These are phyloP conservation scores for Zalaria obscura DNA, from an alignment of 2,329 filamentous ascomycete genomes.

Conservation along the genomic window DNA sequence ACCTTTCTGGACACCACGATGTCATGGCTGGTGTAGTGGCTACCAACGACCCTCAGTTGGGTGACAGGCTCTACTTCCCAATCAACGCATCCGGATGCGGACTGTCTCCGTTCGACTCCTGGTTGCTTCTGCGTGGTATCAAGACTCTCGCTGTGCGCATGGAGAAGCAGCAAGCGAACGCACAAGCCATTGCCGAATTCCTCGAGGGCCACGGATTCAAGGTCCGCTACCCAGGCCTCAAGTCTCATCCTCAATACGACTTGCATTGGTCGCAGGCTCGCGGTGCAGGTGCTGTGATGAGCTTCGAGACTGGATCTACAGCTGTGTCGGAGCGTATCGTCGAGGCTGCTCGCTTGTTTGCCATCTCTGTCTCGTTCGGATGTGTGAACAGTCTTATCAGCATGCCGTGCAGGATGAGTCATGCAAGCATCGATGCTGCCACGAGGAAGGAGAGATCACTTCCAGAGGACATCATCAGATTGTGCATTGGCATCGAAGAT, in stretches of 20 bases:
- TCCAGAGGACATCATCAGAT: constrained; percentile 89
- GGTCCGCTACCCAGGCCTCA: constrained; percentile 86
- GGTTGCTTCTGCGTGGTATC: constrained; percentile 85
- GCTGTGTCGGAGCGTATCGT: constrained; percentile 81
- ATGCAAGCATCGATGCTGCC: constrained; percentile 94
- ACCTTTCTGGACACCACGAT: constrained; percentile 94
- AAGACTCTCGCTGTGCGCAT: constrained; percentile 96
- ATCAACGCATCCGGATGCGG: constrained; percentile 96
- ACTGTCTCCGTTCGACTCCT: constrained; percentile 87
- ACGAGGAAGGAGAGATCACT: constrained; percentile 77
- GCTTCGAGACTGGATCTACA: constrained; percentile 87
- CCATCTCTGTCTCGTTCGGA: constrained; percentile 92
- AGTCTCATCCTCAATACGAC: constrained; percentile 91
- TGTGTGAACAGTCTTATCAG: constrained; percentile 98
- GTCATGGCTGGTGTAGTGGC: constrained; percentile 97
- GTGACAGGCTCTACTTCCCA: constrained; percentile 86
- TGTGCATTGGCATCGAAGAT: constrained; percentile 96
- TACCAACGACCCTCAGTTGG: constrained; percentile 67
- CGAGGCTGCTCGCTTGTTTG: constrained; percentile 80
- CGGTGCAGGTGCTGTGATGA: constrained; percentile 84
- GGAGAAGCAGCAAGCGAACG: constrained; percentile 94
- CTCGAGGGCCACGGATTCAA: constrained; percentile 84
- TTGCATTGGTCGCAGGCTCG: constrained; percentile 92
- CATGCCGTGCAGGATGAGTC: constrained; percentile 99
- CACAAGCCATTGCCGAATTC: constrained; percentile 81